phyloP scores from a whole-genome alignment of 352 stramenopile genomes.

The Phytopythium aichiense region DNA sequence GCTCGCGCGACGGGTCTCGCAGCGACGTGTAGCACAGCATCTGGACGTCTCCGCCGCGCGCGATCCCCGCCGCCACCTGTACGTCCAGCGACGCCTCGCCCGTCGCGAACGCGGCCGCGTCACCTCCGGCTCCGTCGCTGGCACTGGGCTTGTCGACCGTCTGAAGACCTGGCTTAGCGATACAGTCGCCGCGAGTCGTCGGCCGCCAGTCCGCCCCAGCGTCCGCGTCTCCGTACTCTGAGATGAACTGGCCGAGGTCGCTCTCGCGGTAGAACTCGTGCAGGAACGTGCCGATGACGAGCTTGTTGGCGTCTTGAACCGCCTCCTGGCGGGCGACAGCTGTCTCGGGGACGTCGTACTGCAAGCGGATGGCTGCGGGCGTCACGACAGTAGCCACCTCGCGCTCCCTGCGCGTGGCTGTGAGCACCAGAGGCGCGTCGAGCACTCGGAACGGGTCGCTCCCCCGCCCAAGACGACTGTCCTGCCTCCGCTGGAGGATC shows the following conservation, averaged over 20 bases:
- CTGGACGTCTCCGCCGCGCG: constrained; percentile 38
- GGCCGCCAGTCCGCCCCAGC: constrained; percentile 11
- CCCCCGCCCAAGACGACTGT: constrained; percentile 6
- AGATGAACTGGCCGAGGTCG: constrained; percentile 48
- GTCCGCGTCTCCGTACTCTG: constrained; percentile 10
- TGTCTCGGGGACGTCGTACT: constrained; percentile 55
- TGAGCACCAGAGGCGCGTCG: constrained; percentile 8
- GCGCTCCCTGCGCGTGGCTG: constrained; percentile 10
- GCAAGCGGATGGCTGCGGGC: constrained; percentile 37
- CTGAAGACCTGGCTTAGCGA: constrained; percentile 5
- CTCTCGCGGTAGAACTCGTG: constrained; percentile 61
- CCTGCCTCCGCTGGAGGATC: constrained; percentile 24
- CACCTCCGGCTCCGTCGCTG: background rate
- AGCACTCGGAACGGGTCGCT: constrained; percentile 32
- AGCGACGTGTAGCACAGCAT: constrained; percentile 64
- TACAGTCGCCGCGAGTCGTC: constrained; percentile 34
- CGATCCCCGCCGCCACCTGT: constrained; percentile 47
- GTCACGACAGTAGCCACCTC: constrained; percentile 20
- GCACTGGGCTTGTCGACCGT: background rate
- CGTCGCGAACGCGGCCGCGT: constrained; percentile 20
- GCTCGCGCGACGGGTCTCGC: constrained; percentile 34
- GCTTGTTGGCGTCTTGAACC: constrained; percentile 19
- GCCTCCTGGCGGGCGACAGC: constrained; percentile 13
- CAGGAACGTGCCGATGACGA: constrained; percentile 70
- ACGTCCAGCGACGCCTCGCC: constrained; percentile 72